A percentile compares a stretch with the other conserved stretches of the same genome.
Evolutionary conservation across 192 early-diverging fungal species (phyloP).

Genomic region (Tieghemiomyces parasiticus): DNA sequence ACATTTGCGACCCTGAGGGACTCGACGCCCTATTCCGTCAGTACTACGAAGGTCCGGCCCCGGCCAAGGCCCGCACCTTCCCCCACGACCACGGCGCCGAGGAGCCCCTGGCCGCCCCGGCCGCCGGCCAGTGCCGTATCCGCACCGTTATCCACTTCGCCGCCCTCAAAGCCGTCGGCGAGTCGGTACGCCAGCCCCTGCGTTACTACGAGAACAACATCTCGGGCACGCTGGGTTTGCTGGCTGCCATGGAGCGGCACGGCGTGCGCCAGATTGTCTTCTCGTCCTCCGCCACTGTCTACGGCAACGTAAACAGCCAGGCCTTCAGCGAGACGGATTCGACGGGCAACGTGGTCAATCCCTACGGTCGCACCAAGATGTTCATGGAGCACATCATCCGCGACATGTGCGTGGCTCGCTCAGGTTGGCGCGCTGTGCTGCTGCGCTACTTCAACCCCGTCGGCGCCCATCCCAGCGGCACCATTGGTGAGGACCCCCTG

Average conservation of each 20-base stretch:
- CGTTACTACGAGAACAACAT: constrained; percentile 93
- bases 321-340: constrained; percentile 40
- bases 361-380: constrained; percentile 95
- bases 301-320: constrained; percentile 45
- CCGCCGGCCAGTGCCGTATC: constrained; percentile 18
- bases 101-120: too few relatives aligned
- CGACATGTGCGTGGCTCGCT: constrained; percentile 47
- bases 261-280: constrained; percentile 83
- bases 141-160: constrained; percentile 74
- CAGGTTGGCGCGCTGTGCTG: constrained; percentile 46
- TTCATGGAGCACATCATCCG: constrained; percentile 72
- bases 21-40: constrained; percentile 57
- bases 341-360: constrained; percentile 64
- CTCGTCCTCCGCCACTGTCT: constrained; percentile 87
- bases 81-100: constrained; percentile 14
- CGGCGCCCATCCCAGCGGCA: constrained; percentile 78
- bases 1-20: constrained; percentile 52
- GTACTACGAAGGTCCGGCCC: constrained; percentile 33
- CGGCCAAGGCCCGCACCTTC: constrained; percentile 29
- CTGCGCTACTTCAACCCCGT: constrained; percentile 92
- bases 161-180: constrained; percentile 77
- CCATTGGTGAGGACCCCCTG: constrained; percentile 84
- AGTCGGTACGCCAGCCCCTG: constrained; percentile 63
- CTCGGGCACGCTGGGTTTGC: constrained; percentile 66
- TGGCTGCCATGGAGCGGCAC: constrained; percentile 71